A percentile compares a stretch with the other conserved stretches of the same genome.
Conservation (phyloP, 306 rosid genomes). For the Luffa acutangula region DNA sequence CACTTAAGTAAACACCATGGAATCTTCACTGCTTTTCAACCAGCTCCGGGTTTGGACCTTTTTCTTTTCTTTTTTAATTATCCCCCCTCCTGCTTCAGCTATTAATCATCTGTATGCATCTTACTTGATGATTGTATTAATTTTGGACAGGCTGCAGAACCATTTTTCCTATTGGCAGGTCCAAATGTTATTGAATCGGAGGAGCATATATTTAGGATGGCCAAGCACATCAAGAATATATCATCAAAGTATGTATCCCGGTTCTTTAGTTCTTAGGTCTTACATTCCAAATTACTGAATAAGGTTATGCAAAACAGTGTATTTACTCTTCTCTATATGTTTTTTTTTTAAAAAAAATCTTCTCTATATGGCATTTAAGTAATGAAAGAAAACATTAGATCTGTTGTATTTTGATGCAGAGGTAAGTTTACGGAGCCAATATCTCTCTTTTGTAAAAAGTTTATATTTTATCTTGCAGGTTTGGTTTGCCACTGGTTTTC, state of each 20-base stretch:
- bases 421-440: background rate
- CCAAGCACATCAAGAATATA: slow-evolving; percentile 52
- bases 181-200: slow-evolving; percentile 97
- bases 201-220: slow-evolving; percentile 75
- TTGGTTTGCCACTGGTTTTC: slow-evolving; percentile 85
- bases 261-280: background rate
- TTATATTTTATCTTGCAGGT: slow-evolving; percentile 35
- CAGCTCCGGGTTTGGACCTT: slow-evolving; percentile 29
- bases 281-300: background rate
- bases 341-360: too few species aligned
- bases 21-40: slow-evolving; percentile 26
- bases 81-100: background rate
- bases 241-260: slow-evolving; percentile 48
- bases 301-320: background rate
- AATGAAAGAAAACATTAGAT: background rate
- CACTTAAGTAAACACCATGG: slow-evolving; percentile 20
- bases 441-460: background rate
- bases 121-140: slow-evolving; percentile 14
- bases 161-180: slow-evolving; percentile 85
- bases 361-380: background rate
- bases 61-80: background rate
- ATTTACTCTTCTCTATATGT: background rate
- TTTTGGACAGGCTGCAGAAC: slow-evolving; percentile 54
- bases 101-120: background rate
- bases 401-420: background rate